Conservation (phyloP, 306 rosid genomes). For the Heteromeles arbutifolia region DNA sequence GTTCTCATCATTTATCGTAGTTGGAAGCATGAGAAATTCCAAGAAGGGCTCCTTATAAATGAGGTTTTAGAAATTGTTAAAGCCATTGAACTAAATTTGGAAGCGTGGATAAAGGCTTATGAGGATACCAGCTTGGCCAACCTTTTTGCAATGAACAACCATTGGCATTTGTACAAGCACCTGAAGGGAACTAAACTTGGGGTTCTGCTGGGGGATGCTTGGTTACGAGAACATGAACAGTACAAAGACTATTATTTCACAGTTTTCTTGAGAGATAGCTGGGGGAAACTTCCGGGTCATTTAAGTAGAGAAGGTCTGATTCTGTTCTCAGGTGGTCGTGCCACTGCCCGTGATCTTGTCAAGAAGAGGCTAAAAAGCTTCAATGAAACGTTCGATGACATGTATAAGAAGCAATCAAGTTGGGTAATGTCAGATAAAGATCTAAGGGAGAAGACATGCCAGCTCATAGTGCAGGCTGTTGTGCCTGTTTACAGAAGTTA, state of each 20-base stretch:
- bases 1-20: slow-evolving; percentile 86
- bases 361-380: slow-evolving; percentile 87
- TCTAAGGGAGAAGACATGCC: slow-evolving; percentile 87
- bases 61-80: slow-evolving; percentile 64
- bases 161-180: slow-evolving; percentile 81
- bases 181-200: slow-evolving; percentile 84
- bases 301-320: slow-evolving; percentile 94
- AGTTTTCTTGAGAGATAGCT: slow-evolving; percentile 68
- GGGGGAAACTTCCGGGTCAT: slow-evolving; percentile 94
- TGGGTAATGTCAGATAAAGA: slow-evolving; percentile 75
- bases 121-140: slow-evolving; percentile 48
- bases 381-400: slow-evolving; percentile 82
- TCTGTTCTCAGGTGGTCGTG: slow-evolving; percentile 93
- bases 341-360: slow-evolving; percentile 98
- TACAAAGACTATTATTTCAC: slow-evolving; percentile 63
- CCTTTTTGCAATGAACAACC: slow-evolving; percentile 87
- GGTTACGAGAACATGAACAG: slow-evolving; percentile 76
- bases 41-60: slow-evolving; percentile 62
- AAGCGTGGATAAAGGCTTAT: slow-evolving; percentile 75
- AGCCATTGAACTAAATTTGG: slow-evolving; percentile 72
- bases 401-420: slow-evolving; percentile 62
- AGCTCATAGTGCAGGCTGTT: slow-evolving; percentile 80
- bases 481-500: slow-evolving; percentile 97
- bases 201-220: slow-evolving; percentile 58
- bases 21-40: slow-evolving; percentile 88